Base-by-base conservation (phyloP, 306 rosid genomes). In the Cicer yamashitae region DNA sequence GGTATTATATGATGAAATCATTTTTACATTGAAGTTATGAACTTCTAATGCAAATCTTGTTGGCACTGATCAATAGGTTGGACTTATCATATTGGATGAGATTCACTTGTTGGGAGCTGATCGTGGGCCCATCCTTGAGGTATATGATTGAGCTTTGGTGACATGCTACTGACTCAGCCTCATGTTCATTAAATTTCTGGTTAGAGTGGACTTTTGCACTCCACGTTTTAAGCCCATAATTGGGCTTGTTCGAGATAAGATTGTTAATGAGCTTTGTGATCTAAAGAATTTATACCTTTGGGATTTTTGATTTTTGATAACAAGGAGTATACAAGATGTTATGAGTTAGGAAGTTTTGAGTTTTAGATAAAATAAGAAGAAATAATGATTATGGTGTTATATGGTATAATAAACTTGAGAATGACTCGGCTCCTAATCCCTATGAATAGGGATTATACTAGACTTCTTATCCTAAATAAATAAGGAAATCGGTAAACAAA, bases 51-150 rank as follows among this genome's bases (percentile, higher is more conserved):
- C 41, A 54, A 57, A 54, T 75, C 18, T 38, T 76, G 57, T 14
- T 70, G 75, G 74, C 52, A 66, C 70, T 83, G 70, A 59, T 77
- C 74, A 75, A 76, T 79, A 94, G 98, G 98, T 94, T 84, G 98
- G 97, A 37, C 96, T 94, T 64, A 53, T 94, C 87, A 86, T 94
- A 70, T 81, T 94, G 89, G 98, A 94, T 85, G 98, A 94, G 84
- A 91, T 94, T 82, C 98, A 94, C 85, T 87, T 94, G 75, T 67
- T 94, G 84, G 98, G 98, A 77, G 98, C 98, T 81, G 98, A 94
- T 79, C 94, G 97, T 67, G 98, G 98, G 52, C 98, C 98, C 22
- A 94, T 94, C 76, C 97, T 94, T 58, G 98, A 94, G 98, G 98
- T 91, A 94, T 45, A 44, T 79, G 39, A 60, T 57, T 75, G 57